Evolutionary conservation across 2,329 filamentous ascomycete genomes (phyloP).

Genomic region (Apiospora sp.): DNA sequence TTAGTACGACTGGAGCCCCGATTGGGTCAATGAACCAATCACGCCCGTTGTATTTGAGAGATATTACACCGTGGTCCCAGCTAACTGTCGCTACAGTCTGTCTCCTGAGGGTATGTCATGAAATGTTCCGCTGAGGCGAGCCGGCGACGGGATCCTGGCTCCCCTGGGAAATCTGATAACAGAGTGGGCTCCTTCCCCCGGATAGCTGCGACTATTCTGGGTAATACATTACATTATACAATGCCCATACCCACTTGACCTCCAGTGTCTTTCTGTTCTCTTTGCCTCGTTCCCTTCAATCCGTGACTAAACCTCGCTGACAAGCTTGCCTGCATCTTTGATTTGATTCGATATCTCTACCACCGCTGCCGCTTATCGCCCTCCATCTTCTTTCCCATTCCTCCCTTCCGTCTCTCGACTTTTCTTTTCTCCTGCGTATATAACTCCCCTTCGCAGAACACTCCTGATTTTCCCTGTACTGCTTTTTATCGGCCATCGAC

Average conservation of each 20-base stretch:
- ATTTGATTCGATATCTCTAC: neutral
- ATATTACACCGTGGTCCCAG: slow-evolving; percentile 7
- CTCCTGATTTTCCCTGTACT: neutral
- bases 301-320: neutral
- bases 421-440: neutral
- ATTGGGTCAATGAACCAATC: neutral
- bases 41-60: slow-evolving; percentile 10
- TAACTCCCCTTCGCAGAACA: neutral
- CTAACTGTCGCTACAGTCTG: neutral
- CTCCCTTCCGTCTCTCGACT: neutral
- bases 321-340: neutral
- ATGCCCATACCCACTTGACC: neutral
- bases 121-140: neutral
- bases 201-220: slow-evolving; percentile 11
- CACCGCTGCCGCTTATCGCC: neutral
- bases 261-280: neutral
- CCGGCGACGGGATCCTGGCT: neutral
- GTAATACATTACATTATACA: neutral
- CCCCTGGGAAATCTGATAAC: neutral
- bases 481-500: neutral
- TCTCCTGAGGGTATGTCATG: neutral
- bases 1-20: neutral
- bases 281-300: neutral
- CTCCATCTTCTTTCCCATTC: slow-evolving; percentile 2
- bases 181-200: neutral